Evolutionary conservation across 2,329 filamentous ascomycete genomes (phyloP), one percentile per base, ranked within the genome.

Genomic region (Penicillium sp.): DNA sequence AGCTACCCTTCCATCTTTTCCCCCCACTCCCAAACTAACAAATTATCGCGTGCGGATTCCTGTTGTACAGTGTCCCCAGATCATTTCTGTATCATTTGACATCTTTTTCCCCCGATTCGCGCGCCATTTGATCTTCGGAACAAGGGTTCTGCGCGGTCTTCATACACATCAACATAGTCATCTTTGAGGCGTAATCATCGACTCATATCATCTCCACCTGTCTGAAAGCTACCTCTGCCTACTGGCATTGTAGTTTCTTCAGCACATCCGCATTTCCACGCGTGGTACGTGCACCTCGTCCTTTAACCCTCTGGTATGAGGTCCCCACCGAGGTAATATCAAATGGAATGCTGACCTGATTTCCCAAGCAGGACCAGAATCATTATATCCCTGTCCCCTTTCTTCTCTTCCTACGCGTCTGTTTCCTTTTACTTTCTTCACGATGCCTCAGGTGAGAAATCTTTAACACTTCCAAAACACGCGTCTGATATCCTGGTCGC

Each of bases 391-490:
- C 46, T 59, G 60, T 54, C 59, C 59, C 57, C 61, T 64, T 50
- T 57, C 59, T 60, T 56, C 60, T 59, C 51, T 53, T 58, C 58
- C 52, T 51, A 62, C 65, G 57, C 59, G 60, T 50, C 51, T 35
- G 49, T 61, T 56, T 59, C 45, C 41, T 52, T 52, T 60, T 62
- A 49, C 49, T 62, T 56, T 65, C 66, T 70, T 56, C 68, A 78
- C 72, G 65, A 85, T 85, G 82, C 80, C 80, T 76, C 79, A 79
- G 66, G 82, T 84, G 79, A 78, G 81, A 42, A 50, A 46, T 38
- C 31, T 38, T 27, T 39, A 29, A 27, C n/a, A 29, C 46, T 55
- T 48, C 27, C 55, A 48, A 41, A 69, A 66, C 51, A 71, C 65
- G 48, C 60, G 61, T 61, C 45, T 55, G 10, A 46, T 40, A 32